Evolutionary conservation across 208 protist species (phyloP), one percentile per base, ranked within the genome.

Genomic region (Trichomonas vaginalis): DNA sequence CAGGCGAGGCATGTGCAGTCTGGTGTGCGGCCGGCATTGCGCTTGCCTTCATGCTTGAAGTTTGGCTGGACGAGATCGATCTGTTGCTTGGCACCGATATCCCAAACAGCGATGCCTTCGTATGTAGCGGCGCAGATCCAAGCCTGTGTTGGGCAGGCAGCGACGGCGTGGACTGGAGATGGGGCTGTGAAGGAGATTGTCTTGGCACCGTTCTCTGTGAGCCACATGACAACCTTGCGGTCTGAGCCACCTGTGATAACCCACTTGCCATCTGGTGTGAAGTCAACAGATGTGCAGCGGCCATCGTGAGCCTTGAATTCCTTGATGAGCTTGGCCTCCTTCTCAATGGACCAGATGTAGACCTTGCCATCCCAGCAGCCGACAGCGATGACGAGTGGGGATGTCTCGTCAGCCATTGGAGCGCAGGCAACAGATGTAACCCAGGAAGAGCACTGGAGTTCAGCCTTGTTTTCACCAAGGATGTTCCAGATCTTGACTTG

Each of bases 401-500:
- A 48, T 4, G 35, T 15, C 46, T 92, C 86, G 15, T 48, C 27
- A 48, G 23, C 86, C 86, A 92, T 92, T 92, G 86, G 86, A 39
- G 86, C 86, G 45, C 86, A 92, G 45, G 45, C 45, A 15, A 92
- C 45, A 45, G 45, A 92, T 23, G 86, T 92, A 32, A 27, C 86
- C 86, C 86, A 92, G 40, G 86, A 70, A 27, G 56, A 70, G 56
- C 56, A 70, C 56, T 47, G 14, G 82, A 88, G 40, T 15, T 40
- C 45, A 51, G 27, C 86, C 86, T 92, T 92, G 98, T 98, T 99
- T 97, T 99, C 98, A 96, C 99, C 99, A 95, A 99, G 98, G 88
- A 99, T 99, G 98, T 99, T 99, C 99, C 99, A 99, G 82, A 99
- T 97, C 96, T 98, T 98, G 97, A 99, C 98, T 87, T 98, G 98